Base-by-base conservation (phyloP, 176 grass and related monocot species). In the Bolboschoenus planiculmis region DNA sequence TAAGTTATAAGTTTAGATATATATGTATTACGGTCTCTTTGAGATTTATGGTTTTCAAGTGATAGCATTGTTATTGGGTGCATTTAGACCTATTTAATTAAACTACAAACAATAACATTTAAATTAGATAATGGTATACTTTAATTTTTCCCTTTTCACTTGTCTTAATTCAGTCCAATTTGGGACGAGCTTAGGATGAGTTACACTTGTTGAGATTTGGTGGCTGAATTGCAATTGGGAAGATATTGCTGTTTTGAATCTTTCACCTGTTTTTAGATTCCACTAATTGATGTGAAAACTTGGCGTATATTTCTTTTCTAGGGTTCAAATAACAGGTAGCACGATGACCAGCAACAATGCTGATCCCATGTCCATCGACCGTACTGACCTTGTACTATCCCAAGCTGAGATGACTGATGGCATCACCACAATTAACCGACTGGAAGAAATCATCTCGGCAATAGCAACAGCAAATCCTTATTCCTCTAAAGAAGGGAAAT, bases 371-470 rank as follows among this genome's bases (percentile, higher is more conserved):
- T 75, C 10, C 7, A 21, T 50, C 48, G 21, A 81, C 37, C 1
- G 37, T 81, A 64, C 56, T 61, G 11, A 54, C 43, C 42, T 81
- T 81, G 54, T 61, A 62, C 54, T 44, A 39, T 61, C 56, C 7
- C 5, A 61, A 30, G 79, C 56, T 61, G 79, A 81, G 55, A 81
- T 64, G 35, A 81, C 79, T 43, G 55, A 81, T 46, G 79, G 79
- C 79, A 81, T 81, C 79, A 62, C 57, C 79, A 60, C 56, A 63
- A 81, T 26, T 61, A 8, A 57, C 7, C 79, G 79, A 33, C 34
- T 61, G 0, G 55, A 81, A 61, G 79, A 81, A 61, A 57, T 81
- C 2, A 23, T 63, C n/a, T 60, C 37, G 4, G 51, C 56, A 33
- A 43, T 81, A 58, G 36, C 30, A 44, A 47, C 59, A 63, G 21